Conservation (phyloP, 2,329 filamentous ascomycete genomes). For the Fusarium pseudograminearum region DNA sequence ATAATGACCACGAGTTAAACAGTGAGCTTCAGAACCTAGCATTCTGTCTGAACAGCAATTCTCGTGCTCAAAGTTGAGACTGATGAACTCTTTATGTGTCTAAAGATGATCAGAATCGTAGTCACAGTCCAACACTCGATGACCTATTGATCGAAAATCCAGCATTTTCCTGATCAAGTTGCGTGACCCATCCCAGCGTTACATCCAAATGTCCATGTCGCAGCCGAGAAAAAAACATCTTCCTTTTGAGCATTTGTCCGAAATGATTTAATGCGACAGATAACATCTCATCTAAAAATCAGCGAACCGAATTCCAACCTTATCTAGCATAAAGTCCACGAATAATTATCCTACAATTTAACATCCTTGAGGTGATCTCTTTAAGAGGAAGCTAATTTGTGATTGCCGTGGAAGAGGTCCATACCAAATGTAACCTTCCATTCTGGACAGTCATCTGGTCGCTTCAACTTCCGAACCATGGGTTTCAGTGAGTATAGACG, state of each 20-base stretch:
- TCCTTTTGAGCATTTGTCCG: neutral
- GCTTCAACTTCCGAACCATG: neutral
- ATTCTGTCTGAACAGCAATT: accelerated
- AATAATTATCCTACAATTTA: neutral
- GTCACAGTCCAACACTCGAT: conserved; percentile 3
- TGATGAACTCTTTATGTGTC: neutral
- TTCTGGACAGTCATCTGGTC: neutral
- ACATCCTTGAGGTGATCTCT: neutral
- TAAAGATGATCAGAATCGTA: neutral
- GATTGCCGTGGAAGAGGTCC: neutral
- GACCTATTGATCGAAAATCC: neutral
- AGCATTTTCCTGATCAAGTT: neutral
- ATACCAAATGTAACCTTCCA: neutral
- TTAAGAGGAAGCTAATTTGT: neutral
- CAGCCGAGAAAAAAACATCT: neutral
- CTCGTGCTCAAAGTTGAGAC: neutral
- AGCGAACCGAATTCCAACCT: neutral
- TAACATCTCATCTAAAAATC: neutral
- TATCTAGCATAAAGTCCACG: neutral
- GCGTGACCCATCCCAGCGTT: conserved; percentile 21
- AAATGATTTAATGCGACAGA: neutral
- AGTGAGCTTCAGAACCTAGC: accelerated
- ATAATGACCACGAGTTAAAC: neutral
- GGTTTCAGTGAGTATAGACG: neutral
- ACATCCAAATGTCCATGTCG: neutral